Evolutionary conservation across 164 flowering plant species (phyloP).

Genomic region (Akebia trifoliata): DNA sequence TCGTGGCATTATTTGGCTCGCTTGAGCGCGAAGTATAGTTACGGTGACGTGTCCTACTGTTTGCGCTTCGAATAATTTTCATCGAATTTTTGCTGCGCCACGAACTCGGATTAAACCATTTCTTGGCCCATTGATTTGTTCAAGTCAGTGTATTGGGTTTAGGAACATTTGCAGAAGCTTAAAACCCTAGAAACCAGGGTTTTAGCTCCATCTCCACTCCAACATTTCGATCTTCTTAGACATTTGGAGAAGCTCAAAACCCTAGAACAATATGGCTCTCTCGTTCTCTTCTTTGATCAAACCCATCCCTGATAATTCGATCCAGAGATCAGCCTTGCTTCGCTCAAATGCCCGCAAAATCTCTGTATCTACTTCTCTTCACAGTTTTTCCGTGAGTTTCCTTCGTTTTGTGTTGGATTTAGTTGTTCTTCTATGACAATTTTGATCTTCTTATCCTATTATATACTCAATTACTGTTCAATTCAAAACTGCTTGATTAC

Average conservation of each 20-base stretch:
- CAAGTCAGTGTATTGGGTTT: no score
- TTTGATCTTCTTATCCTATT: neutral
- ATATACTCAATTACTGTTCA: neutral
- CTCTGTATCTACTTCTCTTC: neutral
- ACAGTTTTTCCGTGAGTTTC: neutral
- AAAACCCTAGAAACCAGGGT: no score
- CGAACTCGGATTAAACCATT: no score
- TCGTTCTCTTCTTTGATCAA: neutral
- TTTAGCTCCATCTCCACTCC: no score
- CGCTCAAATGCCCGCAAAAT: neutral
- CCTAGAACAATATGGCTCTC: neutral
- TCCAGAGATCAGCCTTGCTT: neutral
- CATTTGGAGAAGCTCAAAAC: neutral
- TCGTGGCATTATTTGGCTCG: no score
- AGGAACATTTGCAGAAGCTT: no score
- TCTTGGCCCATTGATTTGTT: no score
- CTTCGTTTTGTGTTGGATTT: neutral
- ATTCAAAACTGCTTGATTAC: neutral
- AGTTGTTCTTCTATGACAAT: neutral
- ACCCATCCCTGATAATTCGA: neutral
- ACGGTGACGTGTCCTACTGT: no score
- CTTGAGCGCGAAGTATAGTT: no score
- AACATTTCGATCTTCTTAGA: neutral
- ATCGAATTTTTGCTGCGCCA: no score
- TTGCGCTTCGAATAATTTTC: no score